Evolutionary conservation across 106 monocot species (phyloP).

Genomic region (Dioscorea alata): DNA sequence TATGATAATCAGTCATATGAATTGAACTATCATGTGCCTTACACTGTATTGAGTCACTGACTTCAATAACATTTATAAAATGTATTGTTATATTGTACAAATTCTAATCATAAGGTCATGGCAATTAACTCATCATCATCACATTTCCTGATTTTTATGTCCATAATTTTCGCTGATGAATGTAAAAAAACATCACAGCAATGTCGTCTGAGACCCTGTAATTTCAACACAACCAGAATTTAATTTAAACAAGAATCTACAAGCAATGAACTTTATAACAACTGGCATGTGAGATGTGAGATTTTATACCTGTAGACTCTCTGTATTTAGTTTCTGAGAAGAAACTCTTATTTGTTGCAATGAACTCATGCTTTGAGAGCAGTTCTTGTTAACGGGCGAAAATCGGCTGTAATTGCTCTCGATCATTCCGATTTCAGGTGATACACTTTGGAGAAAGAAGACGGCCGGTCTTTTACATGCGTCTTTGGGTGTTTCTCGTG

Average conservation of each 20-base stretch:
- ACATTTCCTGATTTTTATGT: constrained; percentile 65
- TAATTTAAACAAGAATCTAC: constrained; percentile 12
- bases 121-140: constrained; percentile 73
- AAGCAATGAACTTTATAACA: background rate
- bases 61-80: no score
- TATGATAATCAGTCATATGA: no score
- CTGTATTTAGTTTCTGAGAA: constrained; percentile 27
- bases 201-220: constrained; percentile 43
- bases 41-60: no score
- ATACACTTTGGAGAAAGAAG: constrained; percentile 53
- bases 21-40: no score
- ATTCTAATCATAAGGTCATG: constrained; percentile 23
- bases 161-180: constrained; percentile 34
- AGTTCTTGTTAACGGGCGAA: constrained; percentile 14
- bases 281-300: background rate
- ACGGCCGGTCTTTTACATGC: constrained; percentile 58
- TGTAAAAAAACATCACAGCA: constrained; percentile 69
- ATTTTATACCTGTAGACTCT: constrained; percentile 36
- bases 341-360: constrained; percentile 42
- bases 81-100: no score
- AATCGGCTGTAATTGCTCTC: constrained; percentile 45
- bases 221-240: constrained; percentile 5
- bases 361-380: constrained; percentile 17
- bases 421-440: constrained; percentile 13
- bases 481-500: constrained; percentile 47